phyloP scores from a whole-genome alignment of 2,329 filamentous ascomycete species.

The Balansia obtecta region DNA sequence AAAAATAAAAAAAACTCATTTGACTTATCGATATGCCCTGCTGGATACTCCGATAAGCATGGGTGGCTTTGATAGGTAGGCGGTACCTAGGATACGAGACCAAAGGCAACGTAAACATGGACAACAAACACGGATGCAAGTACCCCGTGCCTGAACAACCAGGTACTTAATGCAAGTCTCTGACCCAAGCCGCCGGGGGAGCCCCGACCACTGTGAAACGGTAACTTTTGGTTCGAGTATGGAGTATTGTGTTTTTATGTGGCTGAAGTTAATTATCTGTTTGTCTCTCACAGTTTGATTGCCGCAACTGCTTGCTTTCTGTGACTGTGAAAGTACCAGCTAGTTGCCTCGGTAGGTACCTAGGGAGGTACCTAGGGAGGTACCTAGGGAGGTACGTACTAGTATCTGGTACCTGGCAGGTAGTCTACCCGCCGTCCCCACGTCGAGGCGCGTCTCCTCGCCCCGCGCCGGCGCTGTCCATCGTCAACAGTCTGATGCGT shows the following conservation, averaged over 20 bases:
- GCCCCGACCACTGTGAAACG: background rate
- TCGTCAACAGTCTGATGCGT: slow-evolving; percentile 2
- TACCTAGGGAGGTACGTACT: too few species aligned
- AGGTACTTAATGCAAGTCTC: background rate
- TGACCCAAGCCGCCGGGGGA: background rate
- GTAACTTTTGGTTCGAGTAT: too few species aligned
- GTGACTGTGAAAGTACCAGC: background rate
- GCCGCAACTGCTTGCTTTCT: background rate
- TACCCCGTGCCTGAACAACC: background rate
- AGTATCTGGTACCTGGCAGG: too few species aligned
- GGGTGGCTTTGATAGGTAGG: background rate
- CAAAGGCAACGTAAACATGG: background rate
- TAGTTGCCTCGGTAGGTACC: too few species aligned
- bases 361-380: too few species aligned
- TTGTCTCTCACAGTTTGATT: background rate
- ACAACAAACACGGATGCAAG: background rate
- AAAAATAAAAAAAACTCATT: too few species aligned
- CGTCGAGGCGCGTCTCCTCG: slow-evolving; percentile 2
- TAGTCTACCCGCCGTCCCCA: background rate
- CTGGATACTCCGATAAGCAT: background rate
- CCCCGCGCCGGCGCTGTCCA: slow-evolving; percentile 1
- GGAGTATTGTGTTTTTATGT: too few species aligned
- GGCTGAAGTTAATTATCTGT: background rate
- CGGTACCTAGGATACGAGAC: background rate
- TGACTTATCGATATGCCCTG: slow-evolving; percentile 11